Evolutionary conservation across 140 eudicot genomes (phyloP).

Genomic region (Senecio squalidus): DNA sequence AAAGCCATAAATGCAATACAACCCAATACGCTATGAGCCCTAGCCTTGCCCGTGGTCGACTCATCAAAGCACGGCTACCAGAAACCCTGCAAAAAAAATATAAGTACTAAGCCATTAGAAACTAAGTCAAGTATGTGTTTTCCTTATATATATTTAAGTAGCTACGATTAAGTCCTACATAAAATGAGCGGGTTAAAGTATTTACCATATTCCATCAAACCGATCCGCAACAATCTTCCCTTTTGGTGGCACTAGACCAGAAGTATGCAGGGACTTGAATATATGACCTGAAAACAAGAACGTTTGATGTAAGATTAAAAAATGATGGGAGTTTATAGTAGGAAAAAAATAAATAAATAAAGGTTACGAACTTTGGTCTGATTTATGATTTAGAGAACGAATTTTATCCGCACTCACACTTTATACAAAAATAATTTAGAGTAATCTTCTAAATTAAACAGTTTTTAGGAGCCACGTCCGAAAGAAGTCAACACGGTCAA

Average conservation of each 20-base stretch:
- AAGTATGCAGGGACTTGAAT: slow-evolving; percentile 69
- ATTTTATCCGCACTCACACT: too few relatives aligned
- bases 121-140: background rate
- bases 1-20: slow-evolving; percentile 64
- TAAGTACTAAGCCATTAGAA: background rate
- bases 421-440: too few relatives aligned
- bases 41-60: slow-evolving; percentile 76
- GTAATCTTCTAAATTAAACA: too few relatives aligned
- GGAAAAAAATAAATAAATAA: background rate
- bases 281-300: slow-evolving; percentile 60
- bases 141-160: too few relatives aligned
- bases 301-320: slow-evolving; percentile 5
- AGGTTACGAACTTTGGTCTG: too few relatives aligned
- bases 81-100: slow-evolving; percentile 50
- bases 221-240: slow-evolving; percentile 84
- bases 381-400: too few relatives aligned
- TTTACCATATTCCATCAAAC: slow-evolving; percentile 86
- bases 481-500: too few relatives aligned
- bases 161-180: too few relatives aligned
- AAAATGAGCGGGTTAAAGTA: background rate
- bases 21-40: slow-evolving; percentile 78
- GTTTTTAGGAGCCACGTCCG: too few relatives aligned
- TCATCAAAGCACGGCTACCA: slow-evolving; percentile 63
- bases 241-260: slow-evolving; percentile 79
- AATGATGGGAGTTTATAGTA: background rate